phyloP scores from a whole-genome alignment of 345 rosid genomes.

The Gossypium mustelinum region DNA sequence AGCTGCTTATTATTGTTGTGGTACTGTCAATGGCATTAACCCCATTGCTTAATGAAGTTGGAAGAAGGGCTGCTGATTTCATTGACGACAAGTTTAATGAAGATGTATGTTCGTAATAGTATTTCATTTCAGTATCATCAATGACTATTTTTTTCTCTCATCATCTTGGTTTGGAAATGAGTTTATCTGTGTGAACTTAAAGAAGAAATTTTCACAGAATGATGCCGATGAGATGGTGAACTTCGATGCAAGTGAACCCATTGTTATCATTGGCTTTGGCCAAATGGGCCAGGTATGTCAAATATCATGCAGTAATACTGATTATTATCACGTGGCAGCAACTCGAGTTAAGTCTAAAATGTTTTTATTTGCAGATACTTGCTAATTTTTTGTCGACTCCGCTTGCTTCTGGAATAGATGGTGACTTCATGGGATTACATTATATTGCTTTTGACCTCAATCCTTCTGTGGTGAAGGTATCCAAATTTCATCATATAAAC shows the following conservation, averaged over 20 bases:
- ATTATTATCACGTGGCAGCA: background rate
- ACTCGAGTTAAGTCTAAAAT: slow-evolving; percentile 7
- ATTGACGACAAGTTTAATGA: slow-evolving; percentile 50
- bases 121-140: slow-evolving; percentile 9
- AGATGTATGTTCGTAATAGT: slow-evolving; percentile 32
- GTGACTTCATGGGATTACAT: slow-evolving; percentile 60
- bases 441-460: slow-evolving; percentile 89
- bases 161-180: background rate
- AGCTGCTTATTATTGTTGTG: slow-evolving; percentile 91
- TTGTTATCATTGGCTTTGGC: slow-evolving; percentile 88
- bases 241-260: slow-evolving; percentile 71
- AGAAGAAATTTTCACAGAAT: slow-evolving; percentile 42
- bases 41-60: slow-evolving; percentile 81
- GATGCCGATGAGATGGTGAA: slow-evolving; percentile 41
- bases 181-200: background rate
- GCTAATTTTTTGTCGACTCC: slow-evolving; percentile 91
- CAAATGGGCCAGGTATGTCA: slow-evolving; percentile 88
- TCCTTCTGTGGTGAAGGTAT: slow-evolving; percentile 84
- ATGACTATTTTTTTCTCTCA: background rate
- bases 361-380: slow-evolving; percentile 52
- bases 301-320: background rate
- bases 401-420: slow-evolving; percentile 63
- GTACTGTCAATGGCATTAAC: slow-evolving; percentile 96
- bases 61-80: slow-evolving; percentile 76
- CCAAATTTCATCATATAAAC: slow-evolving; percentile 2